Evolutionary conservation across 2,329 filamentous ascomycete genomes (phyloP).

Genomic region (Karstenula rhodostoma): DNA sequence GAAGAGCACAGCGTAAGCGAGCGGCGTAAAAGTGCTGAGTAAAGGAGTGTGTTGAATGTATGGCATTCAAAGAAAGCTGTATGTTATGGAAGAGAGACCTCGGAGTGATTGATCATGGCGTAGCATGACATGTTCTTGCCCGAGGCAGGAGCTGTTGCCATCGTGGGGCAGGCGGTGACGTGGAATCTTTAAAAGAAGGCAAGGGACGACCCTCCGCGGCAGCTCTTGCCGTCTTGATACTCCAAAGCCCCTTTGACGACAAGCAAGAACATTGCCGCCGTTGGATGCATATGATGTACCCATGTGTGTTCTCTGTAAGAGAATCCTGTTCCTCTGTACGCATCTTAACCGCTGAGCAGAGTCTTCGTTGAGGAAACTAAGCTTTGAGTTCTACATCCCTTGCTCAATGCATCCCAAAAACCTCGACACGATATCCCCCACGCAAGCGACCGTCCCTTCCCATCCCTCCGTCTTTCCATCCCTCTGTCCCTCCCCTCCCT

Average conservation of each 20-base stretch:
- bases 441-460: not conserved
- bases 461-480: no score
- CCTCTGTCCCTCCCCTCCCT: no score
- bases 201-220: not conserved
- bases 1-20: conserved; percentile 5
- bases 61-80: conserved; percentile 3
- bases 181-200: not conserved
- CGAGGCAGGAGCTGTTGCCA: not conserved
- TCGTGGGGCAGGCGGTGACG: not conserved
- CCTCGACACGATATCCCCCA: no score
- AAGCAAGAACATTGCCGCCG: no score
- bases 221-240: not conserved
- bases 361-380: no score
- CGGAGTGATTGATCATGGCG: not conserved
- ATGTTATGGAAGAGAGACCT: not conserved
- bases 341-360: no score
- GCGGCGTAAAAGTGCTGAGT: conserved; percentile 12
- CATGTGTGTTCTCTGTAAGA: no score
- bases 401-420: no score
- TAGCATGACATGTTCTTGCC: not conserved
- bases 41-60: conserved; percentile 14
- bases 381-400: no score
- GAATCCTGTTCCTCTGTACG: no score
- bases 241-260: no score
- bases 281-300: no score